Evolutionary conservation across 371 early-diverging fungal genomes (phyloP).

Genomic region (Mucor circinelloides): DNA sequence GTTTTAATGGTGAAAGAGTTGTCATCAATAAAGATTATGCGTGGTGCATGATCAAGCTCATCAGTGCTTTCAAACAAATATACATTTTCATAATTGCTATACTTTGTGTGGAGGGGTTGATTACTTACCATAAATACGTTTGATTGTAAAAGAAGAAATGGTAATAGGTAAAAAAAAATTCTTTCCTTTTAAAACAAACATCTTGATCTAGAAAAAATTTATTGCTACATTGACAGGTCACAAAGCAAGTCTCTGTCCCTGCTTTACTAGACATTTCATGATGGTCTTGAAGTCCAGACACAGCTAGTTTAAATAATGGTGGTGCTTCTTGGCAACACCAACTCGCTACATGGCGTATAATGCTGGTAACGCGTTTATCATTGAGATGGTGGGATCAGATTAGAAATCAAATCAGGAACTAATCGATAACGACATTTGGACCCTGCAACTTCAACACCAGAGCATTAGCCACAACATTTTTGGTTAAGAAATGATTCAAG

Average conservation of each 20-base stretch:
- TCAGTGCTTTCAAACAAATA: conserved; percentile 18
- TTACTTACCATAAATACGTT: conserved; percentile 2
- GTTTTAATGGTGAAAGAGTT: conserved; percentile 25
- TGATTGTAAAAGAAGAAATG: neutral
- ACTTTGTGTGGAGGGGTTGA: neutral
- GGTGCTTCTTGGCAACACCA: neutral
- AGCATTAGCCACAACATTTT: neutral
- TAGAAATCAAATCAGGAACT: neutral
- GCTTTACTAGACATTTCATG: neutral
- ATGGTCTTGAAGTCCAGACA: neutral
- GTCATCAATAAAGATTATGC: conserved; percentile 40
- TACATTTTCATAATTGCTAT: neutral
- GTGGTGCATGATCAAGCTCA: conserved; percentile 46
- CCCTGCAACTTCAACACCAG: neutral
- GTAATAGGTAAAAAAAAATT: neutral
- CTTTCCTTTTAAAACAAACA: neutral
- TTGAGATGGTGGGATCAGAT: neutral
- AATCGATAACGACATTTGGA: neutral
- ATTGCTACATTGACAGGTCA: neutral
- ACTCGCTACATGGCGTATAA: neutral
- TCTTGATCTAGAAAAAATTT: neutral
- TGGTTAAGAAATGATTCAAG: neutral
- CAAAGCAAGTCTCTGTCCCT: conserved; percentile 1
- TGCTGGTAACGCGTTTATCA: neutral
- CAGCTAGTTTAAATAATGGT: neutral